Evolutionary conservation across 2,329 filamentous ascomycete species (phyloP), one percentile per base, ranked within the genome.

Genomic region (Hymenoscyphus repandus): DNA sequence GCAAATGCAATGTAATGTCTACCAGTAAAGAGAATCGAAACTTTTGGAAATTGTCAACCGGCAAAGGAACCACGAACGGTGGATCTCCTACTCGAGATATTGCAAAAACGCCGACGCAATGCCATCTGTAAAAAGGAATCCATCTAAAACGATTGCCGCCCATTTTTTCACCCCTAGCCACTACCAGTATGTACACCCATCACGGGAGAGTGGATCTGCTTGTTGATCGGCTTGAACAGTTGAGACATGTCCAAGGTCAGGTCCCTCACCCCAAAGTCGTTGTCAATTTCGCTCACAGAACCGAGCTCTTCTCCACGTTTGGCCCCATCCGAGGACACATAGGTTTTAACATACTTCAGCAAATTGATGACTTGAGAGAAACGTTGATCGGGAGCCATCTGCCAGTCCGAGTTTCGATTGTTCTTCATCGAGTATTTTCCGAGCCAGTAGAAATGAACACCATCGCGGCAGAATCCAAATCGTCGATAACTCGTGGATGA

Each of bases 371-470:
- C 74, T 57, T 82, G 78, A 47, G 71, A 70, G 54, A 85, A 80
- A 6, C 82, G 76, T 50, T 74, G 67, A 58, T 87, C 82, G n/a
- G 80, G 70, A 12, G 75, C 68, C 60, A 78, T 69, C 39, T 77
- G 72, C 62, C 80, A 73, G 57, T 84, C 78, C 30, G 72, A 68
- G 11, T 72, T 64, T 22, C 74, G 70, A 15, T 76, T 78, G 53
- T 79, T 78, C 63, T 82, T 79, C 48, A 88, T 69, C 61, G 88
- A 74, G 60, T 80, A 77, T 54, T 78, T 84, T 13, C 82, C 85
- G 38, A 89, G 73, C 75, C 82, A 89, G 69, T 84, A 89, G 65
- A 85, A 89, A 60, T 87, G 84, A 12, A 88, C 78, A 1, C 78
- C 85, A 59, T 89, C 85, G 45, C 84, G 72, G 48, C 81, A 88